These are phyloP conservation scores for Yamadazyma aaseri DNA, from an alignment of 1,139 yeast species.

Conservation along the genomic window DNA sequence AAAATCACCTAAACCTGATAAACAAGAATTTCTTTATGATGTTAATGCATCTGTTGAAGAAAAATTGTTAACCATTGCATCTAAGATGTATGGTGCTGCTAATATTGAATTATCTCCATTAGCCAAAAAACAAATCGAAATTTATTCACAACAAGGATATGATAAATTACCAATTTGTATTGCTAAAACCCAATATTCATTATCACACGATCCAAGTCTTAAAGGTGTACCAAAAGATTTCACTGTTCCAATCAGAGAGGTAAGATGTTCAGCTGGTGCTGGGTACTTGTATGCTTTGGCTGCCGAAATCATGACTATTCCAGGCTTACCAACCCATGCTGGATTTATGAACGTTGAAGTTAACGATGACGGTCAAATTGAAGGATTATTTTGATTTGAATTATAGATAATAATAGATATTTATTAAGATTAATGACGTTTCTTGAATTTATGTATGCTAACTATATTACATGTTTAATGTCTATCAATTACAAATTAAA, in stretches of 20 bases:
- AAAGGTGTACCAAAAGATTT: constrained; percentile 82
- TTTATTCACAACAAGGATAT: constrained; percentile 68
- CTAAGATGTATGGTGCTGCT: constrained; percentile 75
- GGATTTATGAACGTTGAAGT: constrained; percentile 86
- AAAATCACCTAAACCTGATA: constrained; percentile 24
- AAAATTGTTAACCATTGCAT: constrained; percentile 62
- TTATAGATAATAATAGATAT: no score
- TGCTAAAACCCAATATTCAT: constrained; percentile 81
- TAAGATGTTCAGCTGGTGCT: constrained; percentile 79
- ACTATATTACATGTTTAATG: no score
- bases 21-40: constrained; percentile 60
- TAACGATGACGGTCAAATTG: constrained; percentile 74
- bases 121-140: constrained; percentile 65
- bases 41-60: constrained; percentile 61
- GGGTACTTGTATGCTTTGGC: constrained; percentile 82
- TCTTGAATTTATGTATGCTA: no score
- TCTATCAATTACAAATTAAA: no score
- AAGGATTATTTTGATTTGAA: constrained; percentile 58
- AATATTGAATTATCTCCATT: constrained; percentile 64
- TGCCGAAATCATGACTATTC: constrained; percentile 81
- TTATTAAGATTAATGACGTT: no score
- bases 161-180: constrained; percentile 76
- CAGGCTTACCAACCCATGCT: constrained; percentile 79
- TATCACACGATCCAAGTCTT: constrained; percentile 77
- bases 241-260: constrained; percentile 76